Evolutionary conservation across 2,329 filamentous ascomycete genomes (phyloP).

Genomic region (Fusarium sambucinum): DNA sequence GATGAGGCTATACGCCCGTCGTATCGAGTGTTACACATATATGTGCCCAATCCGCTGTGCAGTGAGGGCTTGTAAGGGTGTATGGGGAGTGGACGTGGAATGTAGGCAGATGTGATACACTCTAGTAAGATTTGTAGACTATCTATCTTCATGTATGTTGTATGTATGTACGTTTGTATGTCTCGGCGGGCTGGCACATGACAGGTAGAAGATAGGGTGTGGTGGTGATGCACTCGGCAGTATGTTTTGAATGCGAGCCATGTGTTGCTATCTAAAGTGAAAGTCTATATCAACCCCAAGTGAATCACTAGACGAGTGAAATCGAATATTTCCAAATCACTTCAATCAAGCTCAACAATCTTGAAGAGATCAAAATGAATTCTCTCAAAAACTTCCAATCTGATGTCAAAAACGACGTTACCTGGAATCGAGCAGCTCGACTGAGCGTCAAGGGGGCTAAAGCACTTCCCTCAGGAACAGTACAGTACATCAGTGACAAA

Average conservation of each 20-base stretch:
- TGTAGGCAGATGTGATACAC: conserved; percentile 1
- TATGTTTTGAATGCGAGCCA: not conserved
- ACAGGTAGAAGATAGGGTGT: not conserved
- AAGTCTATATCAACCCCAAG: conserved; percentile 27
- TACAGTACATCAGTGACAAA: conserved; percentile 70
- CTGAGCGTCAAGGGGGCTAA: conserved; percentile 38
- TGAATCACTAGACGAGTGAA: not conserved
- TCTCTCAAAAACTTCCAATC: conserved; percentile 34
- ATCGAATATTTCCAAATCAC: not conserved
- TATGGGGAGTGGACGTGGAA: conserved; percentile 24
- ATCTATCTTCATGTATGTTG: not conserved
- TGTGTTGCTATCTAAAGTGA: not conserved
- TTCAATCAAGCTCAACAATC: not conserved
- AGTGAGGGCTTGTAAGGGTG: conserved; percentile 19
- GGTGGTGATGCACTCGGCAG: not conserved
- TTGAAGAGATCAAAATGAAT: conserved; percentile 35
- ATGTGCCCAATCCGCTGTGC: conserved; percentile 22
- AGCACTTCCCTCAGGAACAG: conserved; percentile 63
- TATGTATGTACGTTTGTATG: not conserved
- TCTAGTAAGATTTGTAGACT: not conserved
- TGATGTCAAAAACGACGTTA: conserved; percentile 41
- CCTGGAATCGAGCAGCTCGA: conserved; percentile 42
- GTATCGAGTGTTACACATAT: conserved; percentile 6
- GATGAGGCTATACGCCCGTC: conserved; percentile 16
- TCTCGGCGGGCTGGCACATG: conserved; percentile 8